phyloP scores from a whole-genome alignment of 495 filamentous ascomycete species.

The Trypethelium eluteriae region DNA sequence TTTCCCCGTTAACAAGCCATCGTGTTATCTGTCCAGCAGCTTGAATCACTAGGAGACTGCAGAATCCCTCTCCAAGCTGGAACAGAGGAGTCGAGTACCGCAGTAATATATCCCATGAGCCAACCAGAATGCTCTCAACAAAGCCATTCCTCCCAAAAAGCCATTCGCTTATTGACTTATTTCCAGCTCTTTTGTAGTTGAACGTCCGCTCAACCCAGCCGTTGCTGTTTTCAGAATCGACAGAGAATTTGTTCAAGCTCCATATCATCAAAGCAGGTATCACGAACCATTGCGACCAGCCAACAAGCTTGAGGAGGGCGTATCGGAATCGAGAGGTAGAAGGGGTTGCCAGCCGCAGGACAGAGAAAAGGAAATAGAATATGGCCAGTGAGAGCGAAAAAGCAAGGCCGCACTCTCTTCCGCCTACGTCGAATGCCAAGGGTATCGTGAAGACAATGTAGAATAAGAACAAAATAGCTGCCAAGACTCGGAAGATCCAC shows the following conservation, averaged over 20 bases:
- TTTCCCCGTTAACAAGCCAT: slow-evolving; percentile 84
- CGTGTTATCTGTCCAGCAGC: slow-evolving; percentile 89
- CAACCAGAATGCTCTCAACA: slow-evolving; percentile 68
- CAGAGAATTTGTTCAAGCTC: slow-evolving; percentile 86
- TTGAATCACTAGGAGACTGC: slow-evolving; percentile 91
- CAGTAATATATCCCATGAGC: slow-evolving; percentile 81
- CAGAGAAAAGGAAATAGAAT: slow-evolving; percentile 85
- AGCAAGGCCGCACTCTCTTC: slow-evolving; percentile 83
- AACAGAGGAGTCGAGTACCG: slow-evolving; percentile 93
- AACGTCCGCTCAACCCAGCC: slow-evolving; percentile 79
- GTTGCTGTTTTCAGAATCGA: slow-evolving; percentile 62
- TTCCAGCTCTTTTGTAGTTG: slow-evolving; percentile 54
- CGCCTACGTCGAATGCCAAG: slow-evolving; percentile 94
- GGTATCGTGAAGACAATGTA: slow-evolving; percentile 89
- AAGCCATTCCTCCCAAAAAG: slow-evolving; percentile 74
- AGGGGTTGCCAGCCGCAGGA: slow-evolving; percentile 73
- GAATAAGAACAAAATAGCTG: slow-evolving; percentile 64
- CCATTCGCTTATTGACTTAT: slow-evolving; percentile 65
- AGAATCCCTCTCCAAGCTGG: slow-evolving; percentile 91
- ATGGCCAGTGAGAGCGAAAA: slow-evolving; percentile 78
- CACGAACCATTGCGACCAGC: slow-evolving; percentile 71
- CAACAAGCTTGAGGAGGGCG: slow-evolving; percentile 54
- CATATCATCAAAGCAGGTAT: slow-evolving; percentile 84
- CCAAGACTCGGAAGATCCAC: slow-evolving; percentile 29
- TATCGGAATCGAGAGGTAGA: slow-evolving; percentile 65